Evolutionary conservation across 1,139 yeast genomes (phyloP).

Genomic region (Kodamaea derodonti): DNA sequence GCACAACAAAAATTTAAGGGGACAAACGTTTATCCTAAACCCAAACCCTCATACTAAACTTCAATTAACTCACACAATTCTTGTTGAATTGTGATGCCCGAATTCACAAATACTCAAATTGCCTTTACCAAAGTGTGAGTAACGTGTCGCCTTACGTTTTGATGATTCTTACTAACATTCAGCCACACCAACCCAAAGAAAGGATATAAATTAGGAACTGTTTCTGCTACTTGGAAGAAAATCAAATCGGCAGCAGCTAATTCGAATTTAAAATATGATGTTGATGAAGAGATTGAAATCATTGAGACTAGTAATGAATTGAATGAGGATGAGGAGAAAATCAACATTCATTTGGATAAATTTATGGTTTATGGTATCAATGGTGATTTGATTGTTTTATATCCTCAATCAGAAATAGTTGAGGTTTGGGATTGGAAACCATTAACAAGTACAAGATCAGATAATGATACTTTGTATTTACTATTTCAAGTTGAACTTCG

Average conservation of each 20-base stretch:
- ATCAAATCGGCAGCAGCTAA: slow-evolving; percentile 29
- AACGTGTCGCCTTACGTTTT: not conserved
- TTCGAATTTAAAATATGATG: slow-evolving; percentile 1
- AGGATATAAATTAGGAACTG: slow-evolving; percentile 39
- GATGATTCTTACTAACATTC: slow-evolving; percentile 1
- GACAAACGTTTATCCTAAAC: too few relatives aligned
- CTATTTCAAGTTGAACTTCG: slow-evolving; percentile 6
- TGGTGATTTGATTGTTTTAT: slow-evolving; percentile 45
- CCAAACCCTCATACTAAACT: too few relatives aligned
- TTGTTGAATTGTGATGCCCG: slow-evolving; percentile 8
- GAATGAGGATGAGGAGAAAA: not conserved
- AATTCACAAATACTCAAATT: slow-evolving; percentile 9
- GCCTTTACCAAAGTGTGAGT: slow-evolving; percentile 15
- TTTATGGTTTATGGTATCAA: slow-evolving; percentile 34
- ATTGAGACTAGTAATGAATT: not conserved
- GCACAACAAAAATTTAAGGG: not conserved
- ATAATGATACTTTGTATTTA: slow-evolving; percentile 35
- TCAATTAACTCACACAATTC: not conserved
- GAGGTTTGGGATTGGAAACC: slow-evolving; percentile 55
- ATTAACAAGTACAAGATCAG: slow-evolving; percentile 13
- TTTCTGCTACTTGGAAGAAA: slow-evolving; percentile 44
- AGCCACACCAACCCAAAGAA: slow-evolving; percentile 19
- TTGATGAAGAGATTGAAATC: slow-evolving; percentile 5
- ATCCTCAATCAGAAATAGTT: slow-evolving; percentile 21
- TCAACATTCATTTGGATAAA: not conserved